Base-by-base conservation (phyloP, 2,329 filamentous ascomycete genomes). In the Septoria linicola region DNA sequence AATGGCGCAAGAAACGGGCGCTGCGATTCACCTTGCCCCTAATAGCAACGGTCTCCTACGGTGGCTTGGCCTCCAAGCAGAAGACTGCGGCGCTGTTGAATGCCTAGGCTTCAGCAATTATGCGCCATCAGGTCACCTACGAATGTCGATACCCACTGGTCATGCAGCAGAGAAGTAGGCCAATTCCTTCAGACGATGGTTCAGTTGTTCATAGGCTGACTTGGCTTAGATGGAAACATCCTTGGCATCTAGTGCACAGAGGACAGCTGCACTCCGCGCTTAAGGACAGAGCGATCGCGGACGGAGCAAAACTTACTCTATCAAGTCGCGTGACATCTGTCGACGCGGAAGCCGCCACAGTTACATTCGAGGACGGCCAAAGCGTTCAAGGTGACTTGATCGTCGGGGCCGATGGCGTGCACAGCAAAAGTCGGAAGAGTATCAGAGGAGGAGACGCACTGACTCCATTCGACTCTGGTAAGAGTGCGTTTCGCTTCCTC, bases 11-110 rank as follows among this genome's bases (percentile, higher is more conserved):
- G 81, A 84, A 65, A 68, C 74, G 1, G 82, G 82, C 0, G 81
- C 82, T 3, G 82, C 82, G 0, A 75, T 85, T n/a, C 80, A 84
- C 58, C 62, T 85, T 3, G 76, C 79, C 0, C 80, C 83, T 1
- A 86, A 86, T 58, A 70, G 76, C 2, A 82, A 83, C 62, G 78
- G 80, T 0, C 65, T 84, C 2, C 68, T 85, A 4, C 64, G 66
- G 8, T 66, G 72, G 19, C 14, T 40, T 2, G 49, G 49, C 10
- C 16, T 51, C 3, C 20, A 40, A 11, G 63, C 77, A 4, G 50
- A 48, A 21, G 31, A 48, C 3, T 51, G 51, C 8, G 54, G 54
- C 1, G 54, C 40, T 13, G 51, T 57, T 2, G 55, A 61, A 16
- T 59, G 57, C 40, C 36, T 49, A 30, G 57, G 53, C 23, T 48